phyloP scores from a whole-genome alignment of 768 basidiomycete species.

The Lactarius psammicola region DNA sequence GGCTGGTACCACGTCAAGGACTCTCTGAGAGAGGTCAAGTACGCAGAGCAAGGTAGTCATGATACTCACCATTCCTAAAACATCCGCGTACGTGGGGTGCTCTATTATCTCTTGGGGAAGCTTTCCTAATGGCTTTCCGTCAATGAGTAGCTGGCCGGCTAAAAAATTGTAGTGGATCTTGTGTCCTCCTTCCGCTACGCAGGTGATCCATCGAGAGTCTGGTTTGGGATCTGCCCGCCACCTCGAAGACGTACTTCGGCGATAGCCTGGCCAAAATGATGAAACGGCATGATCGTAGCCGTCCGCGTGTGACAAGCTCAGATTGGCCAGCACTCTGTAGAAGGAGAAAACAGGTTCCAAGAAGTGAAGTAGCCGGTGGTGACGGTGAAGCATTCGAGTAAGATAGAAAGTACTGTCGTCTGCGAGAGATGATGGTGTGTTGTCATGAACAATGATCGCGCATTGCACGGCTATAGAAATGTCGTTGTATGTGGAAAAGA shows the following conservation, averaged over 20 bases:
- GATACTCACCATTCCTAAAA: conserved; percentile 38
- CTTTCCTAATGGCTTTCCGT: conserved; percentile 42
- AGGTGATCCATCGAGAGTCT: conserved; percentile 13
- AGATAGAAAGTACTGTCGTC: neutral
- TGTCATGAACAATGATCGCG: conserved; percentile 18
- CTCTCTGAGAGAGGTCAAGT: neutral
- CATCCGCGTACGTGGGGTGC: conserved; percentile 37
- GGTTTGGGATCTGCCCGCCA: neutral
- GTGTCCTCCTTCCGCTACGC: neutral
- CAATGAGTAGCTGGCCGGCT: conserved; percentile 42
- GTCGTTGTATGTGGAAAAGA: conserved; percentile 6
- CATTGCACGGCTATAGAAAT: conserved; percentile 18
- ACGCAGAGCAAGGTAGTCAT: too few relatives aligned
- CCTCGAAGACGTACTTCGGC: neutral
- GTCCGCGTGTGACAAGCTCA: neutral
- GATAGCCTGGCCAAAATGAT: conserved; percentile 2
- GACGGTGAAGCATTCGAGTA: conserved; percentile 6
- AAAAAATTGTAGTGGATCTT: conserved; percentile 43
- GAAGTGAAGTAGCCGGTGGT: conserved; percentile 8
- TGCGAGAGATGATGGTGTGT: conserved; percentile 2
- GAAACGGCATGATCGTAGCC: neutral
- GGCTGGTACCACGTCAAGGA: conserved; percentile 15
- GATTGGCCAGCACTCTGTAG: neutral
- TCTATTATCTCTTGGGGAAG: conserved; percentile 38
- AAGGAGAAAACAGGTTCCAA: conserved; percentile 10